Evolutionary conservation across 1,139 yeast species (phyloP).

Genomic region (Yamadazyma friedrichii): DNA sequence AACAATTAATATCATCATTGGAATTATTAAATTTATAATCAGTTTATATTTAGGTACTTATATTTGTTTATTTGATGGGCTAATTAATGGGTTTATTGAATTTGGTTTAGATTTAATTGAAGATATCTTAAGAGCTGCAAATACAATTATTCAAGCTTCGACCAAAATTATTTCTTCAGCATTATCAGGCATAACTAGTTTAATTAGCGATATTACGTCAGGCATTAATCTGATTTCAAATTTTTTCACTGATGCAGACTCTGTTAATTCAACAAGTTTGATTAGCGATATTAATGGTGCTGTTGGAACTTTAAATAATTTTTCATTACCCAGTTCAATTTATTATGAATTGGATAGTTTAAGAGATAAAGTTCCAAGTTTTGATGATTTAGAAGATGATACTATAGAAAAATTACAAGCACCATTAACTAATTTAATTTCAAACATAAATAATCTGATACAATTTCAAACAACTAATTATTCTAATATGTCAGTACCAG

Average conservation of each 20-base stretch:
- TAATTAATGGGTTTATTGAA: conserved; percentile 69
- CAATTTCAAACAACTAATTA: background rate
- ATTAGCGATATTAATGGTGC: conserved; percentile 56
- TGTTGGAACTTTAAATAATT: conserved; percentile 49
- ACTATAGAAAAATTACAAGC: conserved; percentile 19
- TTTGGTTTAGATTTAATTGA: conserved; percentile 69
- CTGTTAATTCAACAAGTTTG: conserved; percentile 27
- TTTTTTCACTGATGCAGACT: conserved; percentile 53
- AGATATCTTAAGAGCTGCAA: conserved; percentile 56
- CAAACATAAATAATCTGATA: conserved; percentile 14
- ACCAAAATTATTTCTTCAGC: conserved; percentile 12
- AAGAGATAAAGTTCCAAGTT: conserved; percentile 51
- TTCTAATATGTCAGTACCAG: conserved; percentile 5
- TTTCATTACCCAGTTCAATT: conserved; percentile 64
- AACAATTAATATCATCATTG: conserved; percentile 56
- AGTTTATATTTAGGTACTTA: conserved; percentile 82
- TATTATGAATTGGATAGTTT: conserved; percentile 50
- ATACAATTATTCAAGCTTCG: conserved; percentile 28
- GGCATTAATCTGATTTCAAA: conserved; percentile 24
- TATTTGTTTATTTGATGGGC: conserved; percentile 74
- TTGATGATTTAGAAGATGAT: conserved; percentile 46
- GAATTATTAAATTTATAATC: conserved; percentile 60
- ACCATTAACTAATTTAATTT: conserved; percentile 21
- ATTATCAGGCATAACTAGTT: conserved; percentile 9
- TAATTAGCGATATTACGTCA: conserved; percentile 8